phyloP scores from a whole-genome alignment of 2,329 filamentous ascomycete genomes.

The Hypoxylon sp. region DNA sequence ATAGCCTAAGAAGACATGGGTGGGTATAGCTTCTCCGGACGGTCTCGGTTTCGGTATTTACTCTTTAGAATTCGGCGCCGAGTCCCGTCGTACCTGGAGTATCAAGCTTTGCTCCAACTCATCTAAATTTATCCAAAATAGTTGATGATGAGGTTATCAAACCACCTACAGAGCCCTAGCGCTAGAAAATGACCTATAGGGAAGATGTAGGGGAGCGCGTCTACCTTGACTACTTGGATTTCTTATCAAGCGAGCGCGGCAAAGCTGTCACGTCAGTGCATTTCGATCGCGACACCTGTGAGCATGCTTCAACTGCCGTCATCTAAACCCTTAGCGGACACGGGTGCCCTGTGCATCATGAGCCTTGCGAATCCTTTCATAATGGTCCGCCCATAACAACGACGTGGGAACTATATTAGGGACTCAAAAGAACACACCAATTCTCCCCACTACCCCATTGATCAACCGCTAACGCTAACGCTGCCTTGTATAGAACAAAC shows the following conservation, averaged over 20 bases:
- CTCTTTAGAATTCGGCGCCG: neutral
- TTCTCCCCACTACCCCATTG: slow-evolving; percentile 28
- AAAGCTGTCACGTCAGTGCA: slow-evolving; percentile 6
- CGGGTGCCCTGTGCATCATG: slow-evolving; percentile 20
- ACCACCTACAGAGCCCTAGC: too few relatives aligned
- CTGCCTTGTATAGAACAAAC: slow-evolving; percentile 11
- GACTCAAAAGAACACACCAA: slow-evolving; percentile 16
- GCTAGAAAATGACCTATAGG: neutral
- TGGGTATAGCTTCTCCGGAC: slow-evolving; percentile 5
- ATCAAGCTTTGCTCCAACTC: neutral
- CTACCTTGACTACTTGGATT: slow-evolving; percentile 8
- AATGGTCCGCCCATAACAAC: slow-evolving; percentile 24
- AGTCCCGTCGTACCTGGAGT: slow-evolving; percentile 1
- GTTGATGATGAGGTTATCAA: too few relatives aligned
- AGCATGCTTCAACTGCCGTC: slow-evolving; percentile 13
- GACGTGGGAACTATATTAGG: slow-evolving; percentile 11
- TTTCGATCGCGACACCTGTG: slow-evolving; percentile 1
- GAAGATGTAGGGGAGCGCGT: too few relatives aligned
- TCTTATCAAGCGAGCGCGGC: slow-evolving; percentile 1
- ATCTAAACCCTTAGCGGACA: slow-evolving; percentile 6
- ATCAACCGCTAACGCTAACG: slow-evolving; percentile 30
- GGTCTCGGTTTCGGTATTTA: slow-evolving; percentile 1
- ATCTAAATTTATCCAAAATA: neutral
- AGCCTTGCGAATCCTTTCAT: slow-evolving; percentile 30
- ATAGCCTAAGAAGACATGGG: slow-evolving; percentile 1